Base-by-base conservation (phyloP, 2,329 filamentous ascomycete genomes). In the Pseudocercospora eumusae region DNA sequence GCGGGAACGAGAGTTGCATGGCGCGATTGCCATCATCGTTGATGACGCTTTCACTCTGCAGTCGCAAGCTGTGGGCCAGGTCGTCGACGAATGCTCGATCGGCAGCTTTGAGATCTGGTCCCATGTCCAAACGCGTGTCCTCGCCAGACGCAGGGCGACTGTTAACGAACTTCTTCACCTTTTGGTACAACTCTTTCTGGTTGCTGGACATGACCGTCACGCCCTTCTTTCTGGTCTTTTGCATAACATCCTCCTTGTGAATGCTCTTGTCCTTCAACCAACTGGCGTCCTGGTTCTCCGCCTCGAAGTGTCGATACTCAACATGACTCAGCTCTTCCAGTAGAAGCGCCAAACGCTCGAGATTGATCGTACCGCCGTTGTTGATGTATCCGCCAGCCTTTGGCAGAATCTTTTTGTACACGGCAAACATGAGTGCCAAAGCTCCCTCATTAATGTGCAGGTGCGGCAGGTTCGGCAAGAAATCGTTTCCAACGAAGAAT, bases 401-500 rank as follows among this genome's bases (percentile, higher is more conserved):
- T 7, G 93, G 93, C 63, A 99, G 81, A 40, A 96, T 87, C 53
- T 89, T 84, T 78, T 98, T 98, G 83, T 99, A 99, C 63, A 96
- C 87, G 73, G 90, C 89, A 77, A 99, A 99, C 95, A 99, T 99
- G 74, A 95, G 88, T 23, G 93, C 91, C 76, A 99, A 81, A 21
- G 96, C 95, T 67, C 95, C 96, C 78, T 99, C 96, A 77, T 99
- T 99, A 78, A 99, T 99, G 78, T 99, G 95, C 67, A 99, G 80
- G 73, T 96, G 91, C 4, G 96, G 96, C 62, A 99, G 83, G 78
- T 99, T 97, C 2, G 95, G 95, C 76, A 99, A 84, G 80, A 99
- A 99, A 84, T 99, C 95, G 78, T 99, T 99, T 75, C 95, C 95
- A 71, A 99, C 92, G 77, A 99, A 99, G 81, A 99, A 99, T 53